These are phyloP conservation scores for Phialophora expanda DNA, from an alignment of 2,329 filamentous ascomycete genomes.

Conservation along the genomic window DNA sequence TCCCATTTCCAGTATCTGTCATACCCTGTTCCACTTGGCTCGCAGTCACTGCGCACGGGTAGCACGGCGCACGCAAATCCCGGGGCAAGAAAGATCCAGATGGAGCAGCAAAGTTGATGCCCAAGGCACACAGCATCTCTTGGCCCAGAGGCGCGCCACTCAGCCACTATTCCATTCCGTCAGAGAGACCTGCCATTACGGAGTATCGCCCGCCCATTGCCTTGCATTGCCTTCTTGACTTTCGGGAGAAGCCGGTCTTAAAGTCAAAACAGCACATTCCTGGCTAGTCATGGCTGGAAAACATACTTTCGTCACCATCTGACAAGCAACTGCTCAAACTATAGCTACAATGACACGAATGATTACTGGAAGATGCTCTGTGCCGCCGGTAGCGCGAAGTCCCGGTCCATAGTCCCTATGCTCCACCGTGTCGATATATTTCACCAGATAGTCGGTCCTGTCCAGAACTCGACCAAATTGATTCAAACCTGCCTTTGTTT, in stretches of 20 bases:
- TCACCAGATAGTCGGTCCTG: neutral
- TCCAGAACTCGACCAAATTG: neutral
- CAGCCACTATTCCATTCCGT: neutral
- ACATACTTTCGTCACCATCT: neutral
- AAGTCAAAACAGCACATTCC: neutral
- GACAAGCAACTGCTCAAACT: neutral
- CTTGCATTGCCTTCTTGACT: neutral
- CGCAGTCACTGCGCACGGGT: neutral
- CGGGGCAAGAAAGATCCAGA: neutral
- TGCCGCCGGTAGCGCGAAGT: neutral
- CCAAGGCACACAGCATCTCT: conserved; percentile 6
- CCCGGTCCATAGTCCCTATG: neutral
- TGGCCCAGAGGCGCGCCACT: no score
- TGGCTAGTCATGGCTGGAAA: neutral
- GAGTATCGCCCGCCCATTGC: no score
- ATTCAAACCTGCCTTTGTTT: neutral
- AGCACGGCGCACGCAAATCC: neutral
- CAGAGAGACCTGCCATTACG: neutral
- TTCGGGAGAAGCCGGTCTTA: neutral
- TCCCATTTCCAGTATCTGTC: neutral
- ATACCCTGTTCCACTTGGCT: conserved; percentile 19
- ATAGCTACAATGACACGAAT: no score
- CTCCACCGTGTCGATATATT: neutral
- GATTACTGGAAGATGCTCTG: neutral
- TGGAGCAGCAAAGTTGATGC: neutral